Base-by-base conservation (phyloP, 75 land plant species). In the Cupressus sempervirens region DNA sequence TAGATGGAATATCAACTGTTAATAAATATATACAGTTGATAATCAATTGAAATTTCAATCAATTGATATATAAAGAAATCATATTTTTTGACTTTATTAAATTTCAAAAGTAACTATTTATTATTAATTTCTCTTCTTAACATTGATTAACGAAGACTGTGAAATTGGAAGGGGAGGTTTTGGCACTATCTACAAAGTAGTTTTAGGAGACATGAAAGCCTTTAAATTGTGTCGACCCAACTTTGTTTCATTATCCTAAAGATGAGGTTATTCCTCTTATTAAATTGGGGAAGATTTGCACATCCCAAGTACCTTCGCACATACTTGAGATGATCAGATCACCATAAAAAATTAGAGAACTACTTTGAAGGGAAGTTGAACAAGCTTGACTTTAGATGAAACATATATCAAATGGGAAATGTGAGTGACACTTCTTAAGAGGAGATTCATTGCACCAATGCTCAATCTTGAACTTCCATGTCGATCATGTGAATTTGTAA, bases 281-380 rank as follows among this genome's bases (percentile, higher is more conserved):
- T 82, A 98, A 98, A 88, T 85, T 98, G 20, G 99, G 98, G 4
- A 73, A 96, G 52, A 93, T 98, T 43, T 98, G 99, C 86, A 91
- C 99, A 9, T 96, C 98, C 9, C 99, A 96, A 85, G 94, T 98
- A 84, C 99, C 99, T n/a, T 98, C 99, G 13, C 97, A 94, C 86
- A 96, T 98, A 20, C 90, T 98, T 67, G 99, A 98, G 89, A 91
- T 96, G 56, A 96, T 98, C 84, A 91, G 88, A 79, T 90, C 91
- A 35, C 93, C 97, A 40, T 83, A 86, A 26, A 89, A 88, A 14
- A 85, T 90, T 38, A 90, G 46, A 56, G 90, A 86, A 35, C 23
- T 80, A 12, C 83, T 80, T 11, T 85, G 58, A 80, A 45, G 48
- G 29, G 80, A 9, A 20, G 41, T 35, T 75, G 80, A 40, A 79